phyloP scores from a whole-genome alignment of 345 rosid species.

The Hibiscus syriacus region DNA sequence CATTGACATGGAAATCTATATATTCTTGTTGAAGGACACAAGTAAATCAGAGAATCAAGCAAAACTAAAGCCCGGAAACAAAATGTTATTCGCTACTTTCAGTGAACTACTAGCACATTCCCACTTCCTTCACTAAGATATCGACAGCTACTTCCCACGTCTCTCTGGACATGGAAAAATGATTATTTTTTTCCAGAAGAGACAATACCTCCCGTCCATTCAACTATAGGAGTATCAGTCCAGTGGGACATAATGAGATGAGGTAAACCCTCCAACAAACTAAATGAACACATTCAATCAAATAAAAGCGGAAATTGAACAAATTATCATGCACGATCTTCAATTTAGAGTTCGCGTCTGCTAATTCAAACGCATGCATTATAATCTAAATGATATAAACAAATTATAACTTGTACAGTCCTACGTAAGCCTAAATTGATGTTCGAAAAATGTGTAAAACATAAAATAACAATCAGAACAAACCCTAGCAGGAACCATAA shows the following conservation, averaged over 20 bases:
- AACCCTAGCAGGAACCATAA: not conserved
- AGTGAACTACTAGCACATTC: too few relatives aligned
- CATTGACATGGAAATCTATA: not conserved
- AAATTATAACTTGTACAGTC: too few relatives aligned
- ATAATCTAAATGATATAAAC: too few relatives aligned
- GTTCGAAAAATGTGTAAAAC: too few relatives aligned
- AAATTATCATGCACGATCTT: not conserved
- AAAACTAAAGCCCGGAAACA: not conserved
- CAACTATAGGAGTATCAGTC: not conserved
- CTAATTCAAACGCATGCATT: too few relatives aligned
- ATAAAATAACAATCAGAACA: not conserved
- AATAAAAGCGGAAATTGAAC: not conserved
- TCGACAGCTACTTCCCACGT: not conserved
- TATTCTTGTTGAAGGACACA: not conserved
- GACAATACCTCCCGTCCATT: not conserved
- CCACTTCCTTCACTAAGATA: not conserved
- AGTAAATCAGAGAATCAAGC: too few relatives aligned
- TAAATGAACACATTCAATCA: not conserved
- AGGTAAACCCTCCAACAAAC: too few relatives aligned
- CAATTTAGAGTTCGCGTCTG: not conserved
- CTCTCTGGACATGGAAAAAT: too few relatives aligned
- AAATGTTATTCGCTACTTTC: not conserved
- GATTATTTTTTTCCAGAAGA: too few relatives aligned
- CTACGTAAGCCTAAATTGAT: too few relatives aligned
- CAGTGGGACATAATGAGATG: not conserved